Percentiles rank a stretch among this genome's conserved stretches.
These are phyloP conservation scores for Flaveria ramosissima DNA, from an alignment of 129 eudicot species.

Conservation along the genomic window DNA sequence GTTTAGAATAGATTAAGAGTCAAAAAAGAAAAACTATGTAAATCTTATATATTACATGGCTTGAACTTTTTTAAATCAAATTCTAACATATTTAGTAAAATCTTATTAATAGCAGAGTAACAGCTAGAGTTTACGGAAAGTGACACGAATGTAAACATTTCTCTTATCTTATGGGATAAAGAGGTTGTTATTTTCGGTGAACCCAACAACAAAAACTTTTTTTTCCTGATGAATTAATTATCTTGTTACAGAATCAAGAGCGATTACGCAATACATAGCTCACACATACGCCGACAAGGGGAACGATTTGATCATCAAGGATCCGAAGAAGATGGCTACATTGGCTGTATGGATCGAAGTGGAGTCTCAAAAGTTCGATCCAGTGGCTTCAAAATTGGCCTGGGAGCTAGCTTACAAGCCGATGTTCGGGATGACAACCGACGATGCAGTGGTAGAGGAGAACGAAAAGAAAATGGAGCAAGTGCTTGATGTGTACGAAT, in stretches of 20 bases:
- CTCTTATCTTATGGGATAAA: too few relatives aligned
- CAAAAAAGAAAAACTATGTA: too few relatives aligned
- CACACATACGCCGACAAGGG: conserved; percentile 37
- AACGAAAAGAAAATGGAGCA: conserved; percentile 35
- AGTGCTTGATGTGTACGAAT: conserved; percentile 54
- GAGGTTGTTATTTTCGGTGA: too few relatives aligned
- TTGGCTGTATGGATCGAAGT: conserved; percentile 39
- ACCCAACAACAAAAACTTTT: too few relatives aligned
- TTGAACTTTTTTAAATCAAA: too few relatives aligned
- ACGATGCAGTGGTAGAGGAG: conserved; percentile 34
- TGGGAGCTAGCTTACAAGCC: conserved; percentile 32
- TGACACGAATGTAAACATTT: too few relatives aligned
- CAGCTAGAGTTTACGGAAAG: too few relatives aligned
- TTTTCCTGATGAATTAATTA: too few relatives aligned
- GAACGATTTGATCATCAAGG: conserved; percentile 28
- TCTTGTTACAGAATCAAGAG: conserved; percentile 66
- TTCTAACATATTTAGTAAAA: too few relatives aligned
- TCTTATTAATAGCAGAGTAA: too few relatives aligned
- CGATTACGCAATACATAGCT: conserved; percentile 56
- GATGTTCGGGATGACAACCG: conserved; percentile 15
- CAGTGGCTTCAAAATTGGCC: conserved; percentile 3
- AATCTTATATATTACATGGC: too few relatives aligned
- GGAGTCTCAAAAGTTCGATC: conserved; percentile 30
- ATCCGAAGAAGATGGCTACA: conserved; percentile 36
- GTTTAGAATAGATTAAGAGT: too few relatives aligned